phyloP scores from a whole-genome alignment of 2,329 filamentous ascomycete genomes.

The Cladobotryum mycophilum region DNA sequence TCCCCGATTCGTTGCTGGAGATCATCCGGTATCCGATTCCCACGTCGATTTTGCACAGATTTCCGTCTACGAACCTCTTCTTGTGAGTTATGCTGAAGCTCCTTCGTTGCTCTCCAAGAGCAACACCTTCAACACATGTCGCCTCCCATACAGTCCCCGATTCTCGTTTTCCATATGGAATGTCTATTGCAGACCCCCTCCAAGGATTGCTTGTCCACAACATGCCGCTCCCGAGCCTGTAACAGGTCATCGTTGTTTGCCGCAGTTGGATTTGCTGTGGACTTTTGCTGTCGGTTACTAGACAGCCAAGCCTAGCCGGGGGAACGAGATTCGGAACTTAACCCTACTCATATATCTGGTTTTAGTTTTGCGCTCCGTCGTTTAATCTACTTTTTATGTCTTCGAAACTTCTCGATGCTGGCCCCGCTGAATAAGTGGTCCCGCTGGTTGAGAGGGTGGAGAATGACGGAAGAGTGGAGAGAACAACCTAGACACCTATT shows the following conservation, averaged over 20 bases:
- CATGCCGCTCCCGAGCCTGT: slow-evolving; percentile 58
- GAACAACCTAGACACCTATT: slow-evolving; percentile 52
- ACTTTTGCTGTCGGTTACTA: slow-evolving; percentile 29
- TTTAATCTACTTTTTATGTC: slow-evolving; percentile 61
- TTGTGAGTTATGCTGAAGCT: slow-evolving; percentile 28
- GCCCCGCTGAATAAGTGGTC: slow-evolving; percentile 44
- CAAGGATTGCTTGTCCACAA: slow-evolving; percentile 32
- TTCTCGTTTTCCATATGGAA: slow-evolving; percentile 64
- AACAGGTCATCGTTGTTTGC: slow-evolving; percentile 45
- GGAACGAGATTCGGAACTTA: slow-evolving; percentile 82
- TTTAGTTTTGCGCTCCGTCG: slow-evolving; percentile 68
- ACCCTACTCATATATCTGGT: slow-evolving; percentile 82
- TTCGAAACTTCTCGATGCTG: slow-evolving; percentile 24
- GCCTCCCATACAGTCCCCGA: slow-evolving; percentile 78
- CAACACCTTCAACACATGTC: slow-evolving; percentile 47
- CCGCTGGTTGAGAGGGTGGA: slow-evolving; percentile 28
- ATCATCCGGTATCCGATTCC: background rate
- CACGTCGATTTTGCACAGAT: slow-evolving; percentile 1
- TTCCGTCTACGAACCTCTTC: background rate
- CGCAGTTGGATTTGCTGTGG: slow-evolving; percentile 39
- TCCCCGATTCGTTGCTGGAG: slow-evolving; percentile 7
- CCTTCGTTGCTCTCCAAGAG: slow-evolving; percentile 33
- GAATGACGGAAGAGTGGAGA: slow-evolving; percentile 41
- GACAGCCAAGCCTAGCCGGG: slow-evolving; percentile 39
- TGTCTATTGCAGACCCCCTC: slow-evolving; percentile 45